phyloP scores from a whole-genome alignment of 2,329 filamentous ascomycete species.

The Phialemonium atrogriseum region DNA sequence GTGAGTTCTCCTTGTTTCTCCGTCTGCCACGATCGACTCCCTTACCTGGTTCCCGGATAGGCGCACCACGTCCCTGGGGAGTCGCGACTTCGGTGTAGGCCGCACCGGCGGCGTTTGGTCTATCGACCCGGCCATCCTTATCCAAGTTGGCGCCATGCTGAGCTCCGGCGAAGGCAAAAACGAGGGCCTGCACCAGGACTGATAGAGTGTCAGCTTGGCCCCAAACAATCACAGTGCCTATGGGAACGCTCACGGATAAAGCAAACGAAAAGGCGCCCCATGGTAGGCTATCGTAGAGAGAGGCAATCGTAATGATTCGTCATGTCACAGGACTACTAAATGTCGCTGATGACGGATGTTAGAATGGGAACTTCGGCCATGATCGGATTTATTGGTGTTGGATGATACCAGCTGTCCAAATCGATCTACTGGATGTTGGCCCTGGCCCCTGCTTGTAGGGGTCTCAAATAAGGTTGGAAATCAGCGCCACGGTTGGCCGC shows the following conservation, averaged over 20 bases:
- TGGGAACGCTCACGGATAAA: conserved; percentile 29
- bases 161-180: conserved; percentile 27
- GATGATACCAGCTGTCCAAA: conserved; percentile 13
- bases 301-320: conserved; percentile 6
- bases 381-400: background rate
- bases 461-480: too few species aligned
- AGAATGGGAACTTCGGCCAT: conserved; percentile 3
- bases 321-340: conserved; percentile 12
- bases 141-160: too few species aligned
- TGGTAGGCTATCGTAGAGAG: conserved; percentile 21
- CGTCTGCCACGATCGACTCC: background rate
- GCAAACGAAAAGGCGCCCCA: conserved; percentile 32
- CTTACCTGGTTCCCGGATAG: conserved; percentile 29
- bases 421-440: conserved; percentile 5
- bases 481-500: too few species aligned
- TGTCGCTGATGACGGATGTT: too few species aligned
- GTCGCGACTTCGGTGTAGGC: conserved; percentile 23
- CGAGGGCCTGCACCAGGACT: conserved; percentile 40
- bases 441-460: too few species aligned
- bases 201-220: conserved; percentile 13
- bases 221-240: conserved; percentile 8
- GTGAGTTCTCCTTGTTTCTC: conserved; percentile 1
- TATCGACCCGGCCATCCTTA: too few species aligned
- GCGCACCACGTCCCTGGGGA: conserved; percentile 17
- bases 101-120: too few species aligned